Evolutionary conservation across 306 rosid species (phyloP), one percentile per base, ranked within the genome.

Genomic region (Fragaria nilgerrensis): DNA sequence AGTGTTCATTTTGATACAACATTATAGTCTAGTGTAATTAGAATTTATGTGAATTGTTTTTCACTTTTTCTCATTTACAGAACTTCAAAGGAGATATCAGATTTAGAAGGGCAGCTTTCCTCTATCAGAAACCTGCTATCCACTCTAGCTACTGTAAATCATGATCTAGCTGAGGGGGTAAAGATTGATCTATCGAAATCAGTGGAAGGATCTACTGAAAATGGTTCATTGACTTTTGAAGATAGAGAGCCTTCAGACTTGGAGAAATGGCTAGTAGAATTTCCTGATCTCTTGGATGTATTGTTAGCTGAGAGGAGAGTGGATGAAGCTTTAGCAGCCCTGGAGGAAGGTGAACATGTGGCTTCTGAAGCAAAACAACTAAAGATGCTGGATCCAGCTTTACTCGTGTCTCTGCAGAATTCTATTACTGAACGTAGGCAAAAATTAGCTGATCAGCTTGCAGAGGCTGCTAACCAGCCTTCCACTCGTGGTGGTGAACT

Each of bases 391-490:
- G 83, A 73, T 76, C 89, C 94, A 64, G 82, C 87, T 41, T 45
- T 85, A 79, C 88, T 91, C 9, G 1, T 76, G 75, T 87, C 96
- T 78, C 87, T 96, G 75, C 94, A 88, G 87, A 78, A 75, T 63
- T 86, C 99, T 41, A 91, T 91, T 69, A 78, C 74, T 22, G 97
- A 91, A 72, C 90, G 85, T 44, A 88, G 96, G 85, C 93, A 88
- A 79, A 91, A 78, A 56, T 79, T 96, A 83, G 96, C 99, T 58
- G 99, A 96, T 84, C 99, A 93, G 91, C 97, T 96, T 75, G 89
- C 98, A 58, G 99, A 96, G 85, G 98, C 98, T 84, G 98, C 99
- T 80, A 93, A 98, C 82, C 99, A 96, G 87, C 98, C 99, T 78
- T 93, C 99, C 47, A 96, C 98, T 3, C 94, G 89, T 9, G 98